Evolutionary conservation across 2,329 filamentous ascomycete genomes (phyloP).

Genomic region (Exophiala aquamarina): DNA sequence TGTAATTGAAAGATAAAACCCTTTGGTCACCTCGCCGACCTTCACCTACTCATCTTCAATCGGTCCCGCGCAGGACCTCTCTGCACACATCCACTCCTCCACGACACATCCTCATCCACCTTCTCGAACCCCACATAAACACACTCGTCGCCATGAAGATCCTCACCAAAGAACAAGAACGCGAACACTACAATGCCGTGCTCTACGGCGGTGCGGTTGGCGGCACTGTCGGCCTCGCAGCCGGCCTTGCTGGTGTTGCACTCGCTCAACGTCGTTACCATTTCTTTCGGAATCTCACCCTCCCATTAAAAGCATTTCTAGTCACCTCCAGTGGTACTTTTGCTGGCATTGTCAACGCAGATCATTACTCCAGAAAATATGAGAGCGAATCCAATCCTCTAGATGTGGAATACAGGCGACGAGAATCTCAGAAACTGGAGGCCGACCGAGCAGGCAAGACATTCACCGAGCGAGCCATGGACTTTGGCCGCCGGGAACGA

Average conservation of each 20-base stretch:
- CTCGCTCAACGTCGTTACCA: slow-evolving; percentile 69
- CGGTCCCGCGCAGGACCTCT: too few relatives aligned
- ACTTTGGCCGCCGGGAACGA: slow-evolving; percentile 76
- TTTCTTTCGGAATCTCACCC: slow-evolving; percentile 75
- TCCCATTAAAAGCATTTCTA: slow-evolving; percentile 90
- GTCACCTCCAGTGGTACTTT: slow-evolving; percentile 81
- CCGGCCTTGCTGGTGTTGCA: slow-evolving; percentile 68
- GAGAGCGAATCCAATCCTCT: slow-evolving; percentile 70
- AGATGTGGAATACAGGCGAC: slow-evolving; percentile 64
- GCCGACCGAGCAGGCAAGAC: slow-evolving; percentile 58
- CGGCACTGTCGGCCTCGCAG: slow-evolving; percentile 64
- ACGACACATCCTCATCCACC: background rate
- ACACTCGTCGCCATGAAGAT: slow-evolving; percentile 73
- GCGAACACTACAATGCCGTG: slow-evolving; percentile 78
- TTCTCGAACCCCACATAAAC: slow-evolving; percentile 6
- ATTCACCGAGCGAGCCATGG: slow-evolving; percentile 60
- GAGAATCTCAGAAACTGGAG: slow-evolving; percentile 56
- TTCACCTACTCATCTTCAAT: too few relatives aligned
- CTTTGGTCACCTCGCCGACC: too few relatives aligned
- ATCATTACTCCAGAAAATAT: slow-evolving; percentile 69
- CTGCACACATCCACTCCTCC: too few relatives aligned
- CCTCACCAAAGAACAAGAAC: slow-evolving; percentile 89
- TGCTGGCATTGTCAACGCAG: slow-evolving; percentile 82
- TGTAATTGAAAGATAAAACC: too few relatives aligned
- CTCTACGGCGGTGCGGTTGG: slow-evolving; percentile 74